These are phyloP conservation scores for Dactylellina sp. DNA, from an alignment of 2,329 filamentous ascomycete species.

Conservation along the genomic window DNA sequence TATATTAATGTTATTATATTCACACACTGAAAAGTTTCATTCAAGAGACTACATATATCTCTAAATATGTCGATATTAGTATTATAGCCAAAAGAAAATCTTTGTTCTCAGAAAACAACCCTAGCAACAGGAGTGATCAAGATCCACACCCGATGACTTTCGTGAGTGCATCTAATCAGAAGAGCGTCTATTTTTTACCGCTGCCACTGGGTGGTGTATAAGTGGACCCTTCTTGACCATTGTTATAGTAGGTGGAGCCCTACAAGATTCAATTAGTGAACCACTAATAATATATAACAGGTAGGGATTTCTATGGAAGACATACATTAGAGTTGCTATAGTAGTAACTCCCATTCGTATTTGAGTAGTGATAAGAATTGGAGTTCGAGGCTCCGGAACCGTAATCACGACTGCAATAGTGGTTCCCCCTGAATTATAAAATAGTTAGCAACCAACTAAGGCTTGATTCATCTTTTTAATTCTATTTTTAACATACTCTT, in stretches of 20 bases:
- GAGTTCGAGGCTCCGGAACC: constrained; percentile 55
- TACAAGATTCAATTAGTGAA: constrained; percentile 11
- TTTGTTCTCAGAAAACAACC: too few relatives aligned
- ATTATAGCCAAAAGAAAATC: too few relatives aligned
- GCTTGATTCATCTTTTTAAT: too few relatives aligned
- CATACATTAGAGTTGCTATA: constrained; percentile 59
- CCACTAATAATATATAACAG: background rate
- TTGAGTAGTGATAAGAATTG: constrained; percentile 59
- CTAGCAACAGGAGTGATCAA: too few relatives aligned
- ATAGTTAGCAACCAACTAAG: background rate
- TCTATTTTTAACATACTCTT: constrained; percentile 18
- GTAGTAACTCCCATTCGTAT: constrained; percentile 57
- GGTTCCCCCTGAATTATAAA: constrained; percentile 51
- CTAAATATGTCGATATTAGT: too few relatives aligned
- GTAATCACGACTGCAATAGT: constrained; percentile 58
- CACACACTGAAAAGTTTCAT: background rate
- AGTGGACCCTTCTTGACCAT: constrained; percentile 50
- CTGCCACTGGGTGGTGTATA: constrained; percentile 53
- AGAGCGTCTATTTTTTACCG: constrained; percentile 57
- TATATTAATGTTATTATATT: too few relatives aligned
- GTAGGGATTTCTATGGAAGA: background rate
- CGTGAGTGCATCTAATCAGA: too few relatives aligned
- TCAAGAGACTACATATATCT: too few relatives aligned
- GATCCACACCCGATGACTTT: too few relatives aligned
- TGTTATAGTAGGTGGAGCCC: constrained; percentile 58